Evolutionary conservation across 2,329 filamentous ascomycete genomes (phyloP).

Genomic region (Trichocomaceae sp.): DNA sequence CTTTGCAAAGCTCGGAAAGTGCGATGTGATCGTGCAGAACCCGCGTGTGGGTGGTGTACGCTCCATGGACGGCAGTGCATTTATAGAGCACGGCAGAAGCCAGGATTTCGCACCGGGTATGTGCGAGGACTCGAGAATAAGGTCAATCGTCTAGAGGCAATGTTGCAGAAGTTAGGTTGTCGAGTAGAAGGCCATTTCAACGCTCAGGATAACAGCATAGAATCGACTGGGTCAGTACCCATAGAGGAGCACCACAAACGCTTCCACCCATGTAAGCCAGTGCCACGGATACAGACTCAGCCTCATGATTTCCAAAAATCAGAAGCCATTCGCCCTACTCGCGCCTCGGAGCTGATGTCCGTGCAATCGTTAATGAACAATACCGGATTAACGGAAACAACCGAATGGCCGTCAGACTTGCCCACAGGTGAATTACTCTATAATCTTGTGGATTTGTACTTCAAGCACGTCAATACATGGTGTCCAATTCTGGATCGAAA

Average conservation of each 20-base stretch:
- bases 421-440: constrained; percentile 70
- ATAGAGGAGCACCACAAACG: not conserved
- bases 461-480: constrained; percentile 74
- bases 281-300: not conserved
- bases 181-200: not conserved
- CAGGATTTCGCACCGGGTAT: constrained; percentile 5
- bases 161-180: not conserved
- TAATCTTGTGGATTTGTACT: constrained; percentile 66
- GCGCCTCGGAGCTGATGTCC: constrained; percentile 1
- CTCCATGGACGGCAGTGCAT: constrained; percentile 1
- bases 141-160: constrained; percentile 1
- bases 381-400: not conserved
- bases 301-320: not conserved
- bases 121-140: constrained; percentile 5
- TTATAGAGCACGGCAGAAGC: constrained; percentile 1
- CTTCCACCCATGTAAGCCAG: not conserved
- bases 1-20: constrained; percentile 7
- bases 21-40: constrained; percentile 6
- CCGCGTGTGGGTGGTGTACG: constrained; percentile 5
- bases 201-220: not conserved
- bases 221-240: not conserved
- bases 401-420: constrained; percentile 56
- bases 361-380: constrained; percentile 3
- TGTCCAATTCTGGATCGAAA: constrained; percentile 82
- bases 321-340: not conserved